These are phyloP conservation scores for Mrakia hoshinonis DNA, from an alignment of 768 basidiomycete species.

Conservation along the genomic window DNA sequence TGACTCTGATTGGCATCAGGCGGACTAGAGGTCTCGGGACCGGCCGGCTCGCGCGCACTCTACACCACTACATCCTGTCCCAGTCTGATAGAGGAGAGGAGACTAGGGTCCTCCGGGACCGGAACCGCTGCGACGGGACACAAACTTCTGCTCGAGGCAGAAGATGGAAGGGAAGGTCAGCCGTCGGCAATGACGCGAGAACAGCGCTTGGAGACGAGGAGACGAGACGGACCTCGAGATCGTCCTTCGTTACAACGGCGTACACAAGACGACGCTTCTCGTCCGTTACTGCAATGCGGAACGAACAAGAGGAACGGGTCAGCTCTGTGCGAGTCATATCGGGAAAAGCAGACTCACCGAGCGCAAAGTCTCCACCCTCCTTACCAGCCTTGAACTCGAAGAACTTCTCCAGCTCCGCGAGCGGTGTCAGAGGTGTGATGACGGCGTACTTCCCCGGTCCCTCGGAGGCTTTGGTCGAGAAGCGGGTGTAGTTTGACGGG, in stretches of 20 bases:
- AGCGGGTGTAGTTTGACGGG: conserved; percentile 8
- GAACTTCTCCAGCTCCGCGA: conserved; percentile 19
- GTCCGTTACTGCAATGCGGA: conserved; percentile 4
- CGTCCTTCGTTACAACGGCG: conserved; percentile 10
- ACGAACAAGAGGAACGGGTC: no score
- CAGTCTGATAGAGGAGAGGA: no score
- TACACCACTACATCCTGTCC: no score
- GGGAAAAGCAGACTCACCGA: background rate
- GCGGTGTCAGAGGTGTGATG: conserved; percentile 9
- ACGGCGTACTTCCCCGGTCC: background rate
- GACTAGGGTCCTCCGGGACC: background rate
- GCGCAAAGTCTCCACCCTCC: conserved; percentile 13
- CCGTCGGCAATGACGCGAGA: background rate
- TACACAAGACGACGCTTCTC: conserved; percentile 22
- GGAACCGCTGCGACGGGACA: conserved; percentile 2
- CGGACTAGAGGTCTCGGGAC: no score
- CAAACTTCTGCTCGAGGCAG: conserved; percentile 9
- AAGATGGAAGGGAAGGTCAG: background rate
- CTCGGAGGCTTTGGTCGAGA: background rate
- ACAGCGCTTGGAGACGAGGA: background rate
- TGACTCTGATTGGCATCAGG: no score
- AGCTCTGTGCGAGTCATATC: no score
- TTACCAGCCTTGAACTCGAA: background rate
- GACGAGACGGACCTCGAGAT: conserved; percentile 10
- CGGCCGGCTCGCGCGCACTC: no score